Conservation (phyloP, 108 stramenopile species). For the Aurantiochytrium sp. region DNA sequence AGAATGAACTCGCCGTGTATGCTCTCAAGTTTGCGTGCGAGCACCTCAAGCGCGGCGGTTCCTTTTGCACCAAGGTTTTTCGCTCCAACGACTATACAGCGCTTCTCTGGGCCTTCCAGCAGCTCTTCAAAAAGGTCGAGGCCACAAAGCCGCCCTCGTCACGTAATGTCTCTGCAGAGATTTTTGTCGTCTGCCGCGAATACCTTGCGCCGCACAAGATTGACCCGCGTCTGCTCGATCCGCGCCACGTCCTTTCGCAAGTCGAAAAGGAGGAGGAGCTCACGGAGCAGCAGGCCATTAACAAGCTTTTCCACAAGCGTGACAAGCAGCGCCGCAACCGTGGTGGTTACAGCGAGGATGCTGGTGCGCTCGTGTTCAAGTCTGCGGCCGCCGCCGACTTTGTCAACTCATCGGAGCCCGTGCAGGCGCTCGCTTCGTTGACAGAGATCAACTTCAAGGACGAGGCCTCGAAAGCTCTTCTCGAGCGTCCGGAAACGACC, state of each 20-base stretch:
- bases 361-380: slow-evolving; percentile 67
- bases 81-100: slow-evolving; percentile 88
- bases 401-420: slow-evolving; percentile 74
- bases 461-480: slow-evolving; percentile 24
- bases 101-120: slow-evolving; percentile 88
- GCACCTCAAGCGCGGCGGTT: slow-evolving; percentile 73
- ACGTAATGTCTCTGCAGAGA: slow-evolving; percentile 88
- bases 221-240: slow-evolving; percentile 89
- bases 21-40: slow-evolving; percentile 90
- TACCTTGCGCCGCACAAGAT: slow-evolving; percentile 79
- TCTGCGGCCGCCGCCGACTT: slow-evolving; percentile 69
- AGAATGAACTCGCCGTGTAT: slow-evolving; percentile 88
- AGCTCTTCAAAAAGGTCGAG: slow-evolving; percentile 77
- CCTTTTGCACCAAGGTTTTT: slow-evolving; percentile 96
- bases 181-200: slow-evolving; percentile 84
- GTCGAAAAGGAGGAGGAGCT: slow-evolving; percentile 38
- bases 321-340: slow-evolving; percentile 67
- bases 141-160: slow-evolving; percentile 88
- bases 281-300: slow-evolving; percentile 29
- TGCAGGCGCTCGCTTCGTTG: slow-evolving; percentile 71
- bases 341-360: slow-evolving; percentile 81
- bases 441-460: slow-evolving; percentile 72
- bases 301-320: slow-evolving; percentile 84
- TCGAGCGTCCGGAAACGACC: slow-evolving; percentile 71
- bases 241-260: slow-evolving; percentile 84